Evolutionary conservation across 768 basidiomycete species (phyloP), one percentile per base, ranked within the genome.

Genomic region (Lentinula boryana): DNA sequence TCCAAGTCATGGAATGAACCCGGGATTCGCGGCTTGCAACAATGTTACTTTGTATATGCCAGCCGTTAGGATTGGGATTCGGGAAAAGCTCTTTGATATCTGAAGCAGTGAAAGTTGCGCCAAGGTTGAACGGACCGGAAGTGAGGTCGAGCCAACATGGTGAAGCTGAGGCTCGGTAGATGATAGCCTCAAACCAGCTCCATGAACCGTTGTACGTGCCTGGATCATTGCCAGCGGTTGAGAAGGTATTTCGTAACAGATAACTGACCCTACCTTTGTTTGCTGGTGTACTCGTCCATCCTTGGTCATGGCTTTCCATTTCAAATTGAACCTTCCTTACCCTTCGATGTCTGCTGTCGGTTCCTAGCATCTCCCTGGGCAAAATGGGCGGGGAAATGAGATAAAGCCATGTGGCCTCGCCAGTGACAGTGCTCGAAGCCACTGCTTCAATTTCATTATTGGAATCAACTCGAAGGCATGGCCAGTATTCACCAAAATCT

Each of bases 401-500:
- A 50, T 67, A 72, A 44, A 61, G 64, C 27, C 58, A 58, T 1
- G 65, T 62, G 1, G 60, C 65, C 54, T 65, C 48, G 18, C 62
- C 50, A n/a, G 38, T 7, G 12, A 53, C 53, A 5, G n/a, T 18
- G 8, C 12, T 1, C 2, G 60, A 36, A 1, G 70, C 67, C 2
- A 12, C 5, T 13, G 66, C 68, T 13, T 31, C 18, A 8, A 63
- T 16, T 35, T 31, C 18, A 38, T 15, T 9, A 1, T 33, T 36
- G 7, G 33, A 53, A 21, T 56, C 21, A 9, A 43, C 54, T 21
- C 57, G 38, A 4, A 72, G 31, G 27, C 62, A 62, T 2, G 71
- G 68, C 71, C 70, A 73, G 60, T 71, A 74, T 58, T 65, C 54
- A 1, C 69, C 72, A 2, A 56, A 46, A 32, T 70, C 65, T 12